A percentile compares a stretch with the other conserved stretches of the same genome.
These are phyloP conservation scores for Pseudoscleropodium purum DNA, from an alignment of 225 moss, liverwort and hornwort species.

Conservation along the genomic window DNA sequence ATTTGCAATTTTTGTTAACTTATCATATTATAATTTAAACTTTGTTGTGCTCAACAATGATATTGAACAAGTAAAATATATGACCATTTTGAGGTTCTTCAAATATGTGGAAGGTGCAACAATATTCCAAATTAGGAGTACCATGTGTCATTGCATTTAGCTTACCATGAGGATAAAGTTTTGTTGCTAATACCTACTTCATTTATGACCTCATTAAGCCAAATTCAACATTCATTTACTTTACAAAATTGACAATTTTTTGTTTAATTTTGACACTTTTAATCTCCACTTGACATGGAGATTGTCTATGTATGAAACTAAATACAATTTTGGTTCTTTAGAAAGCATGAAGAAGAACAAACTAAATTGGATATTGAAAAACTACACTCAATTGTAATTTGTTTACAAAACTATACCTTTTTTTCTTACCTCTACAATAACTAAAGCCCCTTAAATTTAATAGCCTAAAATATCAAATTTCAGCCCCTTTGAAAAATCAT, in stretches of 20 bases:
- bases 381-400: not conserved
- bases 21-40: not conserved
- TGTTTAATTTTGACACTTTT: not conserved
- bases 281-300: not conserved
- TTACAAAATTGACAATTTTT: not conserved
- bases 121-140: not conserved
- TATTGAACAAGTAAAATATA: accelerated
- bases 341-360: not conserved
- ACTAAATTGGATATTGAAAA: not conserved
- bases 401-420: not conserved
- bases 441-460: not conserved
- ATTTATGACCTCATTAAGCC: not conserved
- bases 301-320: not conserved
- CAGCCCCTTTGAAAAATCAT: no score
- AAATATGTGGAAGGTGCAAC: not conserved
- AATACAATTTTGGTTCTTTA: not conserved
- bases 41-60: not conserved
- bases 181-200: not conserved
- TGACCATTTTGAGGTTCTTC: not conserved
- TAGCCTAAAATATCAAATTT: not conserved
- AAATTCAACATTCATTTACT: not conserved
- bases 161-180: not conserved
- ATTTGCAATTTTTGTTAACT: not conserved
- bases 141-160: not conserved
- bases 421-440: not conserved